These are phyloP conservation scores for Alternaria sp. DNA, from an alignment of 2,329 filamentous ascomycete species.

Conservation along the genomic window DNA sequence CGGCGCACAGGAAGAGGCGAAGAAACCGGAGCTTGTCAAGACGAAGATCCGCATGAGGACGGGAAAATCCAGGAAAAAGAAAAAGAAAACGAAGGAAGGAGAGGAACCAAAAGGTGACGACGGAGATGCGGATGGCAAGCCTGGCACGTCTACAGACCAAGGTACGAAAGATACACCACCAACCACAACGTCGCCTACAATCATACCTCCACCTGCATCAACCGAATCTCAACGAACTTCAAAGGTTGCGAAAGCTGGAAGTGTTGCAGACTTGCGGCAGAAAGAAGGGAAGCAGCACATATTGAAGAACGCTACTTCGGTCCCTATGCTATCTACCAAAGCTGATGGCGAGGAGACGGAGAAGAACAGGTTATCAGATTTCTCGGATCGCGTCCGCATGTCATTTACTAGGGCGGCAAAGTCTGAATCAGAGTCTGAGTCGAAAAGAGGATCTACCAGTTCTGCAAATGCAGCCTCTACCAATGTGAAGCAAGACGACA, in stretches of 20 bases:
- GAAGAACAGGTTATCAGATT: conserved; percentile 23
- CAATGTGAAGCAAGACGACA: conserved; percentile 17
- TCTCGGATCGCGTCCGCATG: conserved; percentile 38
- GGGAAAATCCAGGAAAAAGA: conserved; percentile 37
- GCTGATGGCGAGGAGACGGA: conserved; percentile 28
- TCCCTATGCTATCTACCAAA: conserved; percentile 33
- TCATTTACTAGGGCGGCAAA: conserved; percentile 37
- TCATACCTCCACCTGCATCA: background rate
- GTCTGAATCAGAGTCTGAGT: conserved; percentile 35
- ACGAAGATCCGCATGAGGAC: conserved; percentile 49
- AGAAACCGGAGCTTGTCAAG: conserved; percentile 41
- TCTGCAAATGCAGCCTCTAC: conserved; percentile 19
- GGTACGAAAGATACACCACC: conserved; percentile 15
- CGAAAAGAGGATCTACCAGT: conserved; percentile 18
- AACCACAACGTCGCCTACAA: background rate
- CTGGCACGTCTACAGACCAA: conserved; percentile 12
- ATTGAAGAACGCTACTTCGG: conserved; percentile 40
- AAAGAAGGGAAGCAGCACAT: conserved; percentile 32
- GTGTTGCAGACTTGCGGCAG: conserved; percentile 37
- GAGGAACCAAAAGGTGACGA: conserved; percentile 25
- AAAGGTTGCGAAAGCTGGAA: conserved; percentile 39
- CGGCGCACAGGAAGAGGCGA: conserved; percentile 16
- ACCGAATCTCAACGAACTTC: conserved; percentile 12
- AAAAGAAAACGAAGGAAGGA: conserved; percentile 29
- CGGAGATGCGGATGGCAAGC: conserved; percentile 16